Conservation (phyloP, 129 eudicot species). For the Flaveria ramosissima region DNA sequence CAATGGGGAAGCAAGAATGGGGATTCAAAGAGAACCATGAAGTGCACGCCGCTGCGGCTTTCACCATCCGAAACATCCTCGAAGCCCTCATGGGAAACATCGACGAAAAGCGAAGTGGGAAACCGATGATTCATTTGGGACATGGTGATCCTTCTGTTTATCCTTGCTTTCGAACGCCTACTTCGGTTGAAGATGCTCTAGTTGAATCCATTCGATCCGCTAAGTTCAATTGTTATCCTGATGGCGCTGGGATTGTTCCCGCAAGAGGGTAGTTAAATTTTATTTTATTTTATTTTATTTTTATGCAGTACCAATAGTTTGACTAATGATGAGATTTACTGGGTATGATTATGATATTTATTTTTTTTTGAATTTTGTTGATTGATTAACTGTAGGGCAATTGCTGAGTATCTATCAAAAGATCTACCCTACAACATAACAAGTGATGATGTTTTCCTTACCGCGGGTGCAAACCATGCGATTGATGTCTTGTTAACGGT, state of each 20-base stretch:
- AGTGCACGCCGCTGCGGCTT: conserved; percentile 38
- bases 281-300: too few species aligned
- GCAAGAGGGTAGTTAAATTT: conserved; percentile 45
- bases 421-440: conserved; percentile 55
- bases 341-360: too few species aligned
- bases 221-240: conserved; percentile 49
- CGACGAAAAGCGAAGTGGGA: conserved; percentile 24
- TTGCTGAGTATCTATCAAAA: conserved; percentile 55
- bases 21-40: conserved; percentile 44
- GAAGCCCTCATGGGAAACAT: conserved; percentile 32
- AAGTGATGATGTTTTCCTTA: conserved; percentile 47
- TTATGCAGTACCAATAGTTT: too few species aligned
- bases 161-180: conserved; percentile 47
- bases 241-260: conserved; percentile 43
- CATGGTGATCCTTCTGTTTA: conserved; percentile 62
- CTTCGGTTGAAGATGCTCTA: conserved; percentile 46
- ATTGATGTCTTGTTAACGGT: conserved; percentile 45
- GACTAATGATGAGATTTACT: not conserved
- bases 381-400: conserved; percentile 36
- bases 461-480: conserved; percentile 57
- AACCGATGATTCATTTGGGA: conserved; percentile 51
- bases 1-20: conserved; percentile 45
- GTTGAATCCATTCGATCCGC: conserved; percentile 52
- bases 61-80: conserved; percentile 43
- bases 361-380: too few species aligned